Conservation (phyloP, 192 early-diverging fungal species). For the Phycomyces nitens region DNA sequence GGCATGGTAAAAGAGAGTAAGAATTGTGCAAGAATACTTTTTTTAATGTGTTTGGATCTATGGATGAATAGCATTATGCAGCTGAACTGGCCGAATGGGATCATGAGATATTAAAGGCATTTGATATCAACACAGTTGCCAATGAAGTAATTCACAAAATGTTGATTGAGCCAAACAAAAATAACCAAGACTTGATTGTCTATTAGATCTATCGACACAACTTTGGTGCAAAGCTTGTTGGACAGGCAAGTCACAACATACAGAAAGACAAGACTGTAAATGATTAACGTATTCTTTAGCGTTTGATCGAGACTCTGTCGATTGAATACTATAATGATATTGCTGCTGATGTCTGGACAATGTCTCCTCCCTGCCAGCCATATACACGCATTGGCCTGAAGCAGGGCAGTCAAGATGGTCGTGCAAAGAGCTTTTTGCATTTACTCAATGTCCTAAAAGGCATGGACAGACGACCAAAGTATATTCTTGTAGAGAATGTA, state of each 20-base stretch:
- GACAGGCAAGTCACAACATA: constrained; percentile 22
- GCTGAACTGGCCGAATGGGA: constrained; percentile 58
- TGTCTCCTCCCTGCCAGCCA: constrained; percentile 84
- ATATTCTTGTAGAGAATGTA: constrained; percentile 78
- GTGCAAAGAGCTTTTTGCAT: constrained; percentile 73
- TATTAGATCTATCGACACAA: constrained; percentile 34
- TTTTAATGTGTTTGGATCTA: too few species aligned
- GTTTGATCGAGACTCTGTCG: constrained; percentile 61
- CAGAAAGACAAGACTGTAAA: background rate
- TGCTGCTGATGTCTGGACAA: constrained; percentile 69
- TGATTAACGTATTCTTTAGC: constrained; percentile 20
- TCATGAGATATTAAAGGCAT: constrained; percentile 74
- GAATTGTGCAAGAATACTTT: too few species aligned
- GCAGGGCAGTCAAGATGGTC: constrained; percentile 65
- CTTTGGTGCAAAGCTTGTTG: constrained; percentile 24
- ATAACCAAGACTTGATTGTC: background rate
- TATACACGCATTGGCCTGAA: constrained; percentile 70
- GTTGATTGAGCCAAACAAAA: background rate
- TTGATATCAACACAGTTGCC: constrained; percentile 92
- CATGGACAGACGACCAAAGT: constrained; percentile 53
- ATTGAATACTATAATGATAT: constrained; percentile 57
- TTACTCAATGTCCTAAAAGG: constrained; percentile 60
- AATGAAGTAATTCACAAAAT: constrained; percentile 54
- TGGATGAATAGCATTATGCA: constrained; percentile 74
- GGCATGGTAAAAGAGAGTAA: constrained; percentile 50